Percentiles rank a stretch among this genome's conserved stretches.
These are phyloP conservation scores for Cryptococcus sp. DNA, from an alignment of 1,284 basidiomycete species.

Conservation along the genomic window DNA sequence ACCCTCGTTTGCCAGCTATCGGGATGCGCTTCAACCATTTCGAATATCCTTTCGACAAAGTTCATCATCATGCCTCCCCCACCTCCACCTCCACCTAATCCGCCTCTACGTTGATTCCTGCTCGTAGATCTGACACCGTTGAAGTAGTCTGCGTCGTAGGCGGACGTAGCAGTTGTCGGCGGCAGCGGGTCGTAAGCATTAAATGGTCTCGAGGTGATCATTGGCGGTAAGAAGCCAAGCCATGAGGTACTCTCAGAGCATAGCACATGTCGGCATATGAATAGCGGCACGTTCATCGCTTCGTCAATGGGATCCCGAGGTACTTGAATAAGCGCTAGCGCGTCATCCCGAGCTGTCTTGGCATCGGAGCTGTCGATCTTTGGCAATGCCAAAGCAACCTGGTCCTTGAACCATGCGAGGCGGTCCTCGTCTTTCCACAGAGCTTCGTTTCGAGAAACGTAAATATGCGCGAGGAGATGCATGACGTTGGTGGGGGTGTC, in stretches of 20 bases:
- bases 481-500: slow-evolving; percentile 54
- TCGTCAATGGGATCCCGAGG: slow-evolving; percentile 46
- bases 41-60: slow-evolving; percentile 24
- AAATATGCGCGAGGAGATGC: slow-evolving; percentile 76
- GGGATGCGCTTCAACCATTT: slow-evolving; percentile 18
- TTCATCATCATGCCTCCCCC: slow-evolving; percentile 18
- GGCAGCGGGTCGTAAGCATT: slow-evolving; percentile 80
- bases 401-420: slow-evolving; percentile 69
- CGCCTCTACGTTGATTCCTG: slow-evolving; percentile 3
- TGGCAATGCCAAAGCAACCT: slow-evolving; percentile 37
- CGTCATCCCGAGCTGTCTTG: slow-evolving; percentile 31
- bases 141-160: slow-evolving; percentile 74
- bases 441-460: slow-evolving; percentile 70
- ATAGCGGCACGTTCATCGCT: slow-evolving; percentile 40
- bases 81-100: slow-evolving; percentile 11
- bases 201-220: slow-evolving; percentile 54
- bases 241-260: slow-evolving; percentile 64
- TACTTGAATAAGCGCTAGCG: slow-evolving; percentile 50
- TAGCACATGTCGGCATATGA: slow-evolving; percentile 71
- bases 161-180: slow-evolving; percentile 61
- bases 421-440: slow-evolving; percentile 76
- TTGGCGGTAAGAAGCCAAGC: slow-evolving; percentile 70
- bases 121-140: slow-evolving; percentile 50
- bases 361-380: slow-evolving; percentile 30
- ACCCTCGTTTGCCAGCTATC: slow-evolving; percentile 28